Base-by-base conservation (phyloP, 2,329 filamentous ascomycete species). In the Aspergillus sp. region DNA sequence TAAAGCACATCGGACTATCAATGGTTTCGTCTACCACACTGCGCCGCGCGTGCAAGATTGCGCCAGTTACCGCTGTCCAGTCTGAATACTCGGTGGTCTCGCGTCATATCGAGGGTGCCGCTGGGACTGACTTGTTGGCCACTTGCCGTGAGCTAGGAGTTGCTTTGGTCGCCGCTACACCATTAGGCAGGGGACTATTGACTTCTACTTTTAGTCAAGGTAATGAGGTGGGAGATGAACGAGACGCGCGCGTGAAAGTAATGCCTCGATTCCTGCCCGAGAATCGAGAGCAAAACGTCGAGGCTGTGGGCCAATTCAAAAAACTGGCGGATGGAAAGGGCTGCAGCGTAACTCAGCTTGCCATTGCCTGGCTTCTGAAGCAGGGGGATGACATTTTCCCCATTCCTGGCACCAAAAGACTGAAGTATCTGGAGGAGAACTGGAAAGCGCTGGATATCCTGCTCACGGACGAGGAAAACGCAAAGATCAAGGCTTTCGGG, bases 71-170 rank as follows among this genome's bases (percentile, higher is more conserved):
- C 9, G 78, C 77, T 4, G 74, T 79, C 23, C 80, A 83, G 68
- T 70, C 79, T 37, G 80, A 81, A 64, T 82, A 78, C 66, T 77
- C 72, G 4, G 73, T 75, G 0, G 80, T 79, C 59, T 67, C 70
- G 1, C 64, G 74, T 8, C 76, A 79, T 41, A 79, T 82, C 47
- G 80, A 82, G 59, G 24, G 45, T n/a, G 68, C 68, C 0, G 59
- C 73, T 21, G 24, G 57, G 52, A 73, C 71, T 3, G 62, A 77
- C 40, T 66, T 82, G 6, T 65, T 80, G 9, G 67, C 69, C 8
- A 76, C 79, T 0, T 77, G 77, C 53, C 74, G 79, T 3, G 79
- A 82, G 61, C 74, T 84, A 6, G 82, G 77, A 4, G 70, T 78
- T 6, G 70, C 73, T 35, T 62, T 77, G 31, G 71, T 79, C 1